Evolutionary conservation across 306 rosid species (phyloP), one percentile per base, ranked within the genome.

Genomic region (Chamaecrista fasciculata): DNA sequence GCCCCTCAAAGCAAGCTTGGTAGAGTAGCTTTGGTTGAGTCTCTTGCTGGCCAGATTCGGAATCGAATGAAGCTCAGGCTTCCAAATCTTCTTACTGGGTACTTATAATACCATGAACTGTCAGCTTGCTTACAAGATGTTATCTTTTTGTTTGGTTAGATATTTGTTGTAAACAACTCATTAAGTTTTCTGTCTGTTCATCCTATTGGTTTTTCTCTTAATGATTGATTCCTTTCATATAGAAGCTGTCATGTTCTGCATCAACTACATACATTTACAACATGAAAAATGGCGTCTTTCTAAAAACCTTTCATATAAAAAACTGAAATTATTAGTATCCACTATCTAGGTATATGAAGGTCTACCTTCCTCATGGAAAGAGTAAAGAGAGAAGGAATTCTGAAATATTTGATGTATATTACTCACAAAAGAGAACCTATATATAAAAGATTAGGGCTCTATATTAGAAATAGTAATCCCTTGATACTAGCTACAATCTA

Each of bases 1-100:
- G 94, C 97, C 42, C 97, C 98, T 39, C 98, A 81, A 80, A 90
- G 83, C 86, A 93, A 90, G 85, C 91, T 93, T 21, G 98, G 98
- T n/a, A 88, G 98, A 78, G 72, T 93, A 70, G 96, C 98, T 40
- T 91, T 93, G 83, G 97, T 93, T 67, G 98, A 90, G 81, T 84
- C 96, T 72, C 82, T 93, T 80, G 89, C 94, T 14, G 90, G 81
- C 58, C 97, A 93, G 80, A 90, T 93, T 69, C 96, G 91, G 70
- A 85, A 57, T 67, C 89, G 94, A 46, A 90, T 90, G 96, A 93
- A 90, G 86, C 79, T 93, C 48, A 86, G 98, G 76, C 91, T 93
- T 77, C 98, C 98, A 46, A 90, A 86, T 75, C 77, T 90, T 62
- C 91, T 93, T 62, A 80, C 96, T 49, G 98, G 98, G 98, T 90